These are phyloP conservation scores for Scenedesmus sp. DNA, from an alignment of 163 green algal species.

Conservation along the genomic window DNA sequence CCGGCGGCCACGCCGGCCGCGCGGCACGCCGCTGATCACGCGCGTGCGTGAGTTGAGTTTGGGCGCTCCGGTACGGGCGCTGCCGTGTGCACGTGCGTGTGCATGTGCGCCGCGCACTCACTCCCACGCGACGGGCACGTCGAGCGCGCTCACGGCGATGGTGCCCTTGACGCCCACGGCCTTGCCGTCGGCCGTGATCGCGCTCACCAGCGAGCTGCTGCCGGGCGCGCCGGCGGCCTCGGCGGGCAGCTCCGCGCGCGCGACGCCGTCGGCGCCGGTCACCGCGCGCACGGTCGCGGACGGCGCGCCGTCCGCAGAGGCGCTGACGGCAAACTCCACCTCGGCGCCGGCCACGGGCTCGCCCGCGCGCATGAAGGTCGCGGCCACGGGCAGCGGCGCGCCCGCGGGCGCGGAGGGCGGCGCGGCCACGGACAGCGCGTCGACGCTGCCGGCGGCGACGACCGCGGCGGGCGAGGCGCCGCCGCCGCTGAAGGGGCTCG, in stretches of 20 bases:
- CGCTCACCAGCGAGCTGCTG: conserved; percentile 9
- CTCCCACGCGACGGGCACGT: conserved; percentile 2
- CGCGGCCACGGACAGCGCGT: background rate
- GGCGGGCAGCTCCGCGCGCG: conserved; percentile 13
- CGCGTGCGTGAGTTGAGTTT: background rate
- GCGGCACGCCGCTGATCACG: too few relatives aligned
- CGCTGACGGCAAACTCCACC: conserved; percentile 14
- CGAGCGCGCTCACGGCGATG: background rate
- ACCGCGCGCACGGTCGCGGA: background rate
- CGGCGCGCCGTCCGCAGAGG: background rate
- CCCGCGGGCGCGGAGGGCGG: conserved; percentile 26
- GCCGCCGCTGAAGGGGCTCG: too few relatives aligned
- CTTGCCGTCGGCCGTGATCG: conserved; percentile 6
- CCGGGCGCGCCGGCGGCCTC: background rate
- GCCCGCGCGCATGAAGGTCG: conserved; percentile 8
- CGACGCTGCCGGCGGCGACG: background rate
- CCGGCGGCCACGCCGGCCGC: too few relatives aligned
- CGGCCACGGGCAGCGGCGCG: background rate
- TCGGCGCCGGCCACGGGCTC: conserved; percentile 2
- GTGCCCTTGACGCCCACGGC: conserved; percentile 27
- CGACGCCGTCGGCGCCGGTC: conserved; percentile 25
- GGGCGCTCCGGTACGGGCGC: background rate
- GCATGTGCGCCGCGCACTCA: too few relatives aligned
- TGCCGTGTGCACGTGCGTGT: too few relatives aligned
- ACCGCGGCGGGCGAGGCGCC: background rate